A percentile compares a stretch with the other conserved stretches of the same genome.
Evolutionary conservation across 306 rosid species (phyloP).

Genomic region (Sindora glabra): DNA sequence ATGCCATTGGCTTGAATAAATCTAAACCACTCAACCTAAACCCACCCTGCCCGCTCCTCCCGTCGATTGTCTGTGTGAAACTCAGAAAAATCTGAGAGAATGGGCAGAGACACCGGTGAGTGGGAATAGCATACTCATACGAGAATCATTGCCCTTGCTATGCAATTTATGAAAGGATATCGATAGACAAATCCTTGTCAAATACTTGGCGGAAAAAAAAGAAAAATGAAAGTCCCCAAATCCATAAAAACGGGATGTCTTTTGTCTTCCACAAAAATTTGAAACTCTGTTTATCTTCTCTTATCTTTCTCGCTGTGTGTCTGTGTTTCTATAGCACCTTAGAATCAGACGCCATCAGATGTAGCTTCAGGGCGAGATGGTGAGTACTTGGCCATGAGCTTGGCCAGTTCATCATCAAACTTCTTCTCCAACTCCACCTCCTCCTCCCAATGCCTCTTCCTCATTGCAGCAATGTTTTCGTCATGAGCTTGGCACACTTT

Average conservation of each 20-base stretch:
- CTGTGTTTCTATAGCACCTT: background rate
- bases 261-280: background rate
- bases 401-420: constrained; percentile 31
- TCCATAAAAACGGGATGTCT: background rate
- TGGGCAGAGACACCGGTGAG: too few species aligned
- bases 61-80: too few species aligned
- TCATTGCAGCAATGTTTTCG: constrained; percentile 40
- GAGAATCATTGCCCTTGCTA: too few species aligned
- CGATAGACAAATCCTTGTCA: background rate
- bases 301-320: constrained; percentile 10
- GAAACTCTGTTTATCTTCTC: background rate
- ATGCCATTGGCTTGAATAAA: too few species aligned
- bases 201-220: background rate
- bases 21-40: too few species aligned
- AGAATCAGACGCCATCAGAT: constrained; percentile 6
- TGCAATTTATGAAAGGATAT: too few species aligned
- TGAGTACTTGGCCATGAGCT: constrained; percentile 57
- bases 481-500: constrained; percentile 29
- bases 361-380: constrained; percentile 10
- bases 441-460: constrained; percentile 51
- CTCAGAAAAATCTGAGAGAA: too few species aligned
- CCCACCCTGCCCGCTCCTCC: too few species aligned
- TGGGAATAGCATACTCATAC: too few species aligned
- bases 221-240: background rate
- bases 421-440: constrained; percentile 49